Percentiles rank a stretch among this genome's conserved stretches.
Conservation (phyloP, 495 filamentous ascomycete species). For the Aspergillus kassunensis region DNA sequence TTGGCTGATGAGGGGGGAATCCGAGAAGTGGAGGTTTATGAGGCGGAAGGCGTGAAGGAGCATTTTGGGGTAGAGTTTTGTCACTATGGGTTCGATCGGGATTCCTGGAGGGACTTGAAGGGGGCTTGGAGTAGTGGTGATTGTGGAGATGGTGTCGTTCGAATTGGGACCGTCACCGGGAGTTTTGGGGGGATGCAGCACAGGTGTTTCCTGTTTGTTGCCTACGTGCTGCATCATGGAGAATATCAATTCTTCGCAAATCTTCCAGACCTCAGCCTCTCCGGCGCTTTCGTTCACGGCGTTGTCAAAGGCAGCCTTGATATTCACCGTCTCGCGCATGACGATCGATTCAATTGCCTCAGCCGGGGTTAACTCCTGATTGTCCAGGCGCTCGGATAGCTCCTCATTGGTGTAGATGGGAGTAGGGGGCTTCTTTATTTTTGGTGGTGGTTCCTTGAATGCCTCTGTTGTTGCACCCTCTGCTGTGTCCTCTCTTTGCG, state of each 20-base stretch:
- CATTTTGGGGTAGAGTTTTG: constrained; percentile 61
- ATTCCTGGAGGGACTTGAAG: constrained; percentile 31
- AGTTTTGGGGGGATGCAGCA: background rate
- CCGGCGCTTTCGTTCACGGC: constrained; percentile 44
- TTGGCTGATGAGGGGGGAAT: constrained; percentile 56
- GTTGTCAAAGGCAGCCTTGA: constrained; percentile 23
- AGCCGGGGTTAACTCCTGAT: constrained; percentile 17
- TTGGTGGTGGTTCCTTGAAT: background rate
- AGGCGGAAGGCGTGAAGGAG: constrained; percentile 61
- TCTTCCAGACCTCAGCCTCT: constrained; percentile 67
- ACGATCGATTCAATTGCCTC: constrained; percentile 27
- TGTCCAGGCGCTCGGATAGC: constrained; percentile 17
- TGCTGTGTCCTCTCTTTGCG: no score
- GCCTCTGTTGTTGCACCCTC: background rate
- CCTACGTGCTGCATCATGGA: constrained; percentile 47
- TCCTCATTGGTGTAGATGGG: constrained; percentile 17
- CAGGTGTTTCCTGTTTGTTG: background rate
- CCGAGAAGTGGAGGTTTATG: constrained; percentile 56
- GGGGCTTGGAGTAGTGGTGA: background rate
- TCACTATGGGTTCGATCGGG: constrained; percentile 52
- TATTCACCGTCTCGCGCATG: constrained; percentile 25
- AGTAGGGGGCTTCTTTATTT: constrained; percentile 4
- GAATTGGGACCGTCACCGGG: background rate
- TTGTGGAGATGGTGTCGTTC: background rate
- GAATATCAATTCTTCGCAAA: constrained; percentile 68